A percentile compares a stretch with the other conserved stretches of the same genome.
These are phyloP conservation scores for Bipolaris oryzae DNA, from an alignment of 2,329 filamentous ascomycete species.

Conservation along the genomic window DNA sequence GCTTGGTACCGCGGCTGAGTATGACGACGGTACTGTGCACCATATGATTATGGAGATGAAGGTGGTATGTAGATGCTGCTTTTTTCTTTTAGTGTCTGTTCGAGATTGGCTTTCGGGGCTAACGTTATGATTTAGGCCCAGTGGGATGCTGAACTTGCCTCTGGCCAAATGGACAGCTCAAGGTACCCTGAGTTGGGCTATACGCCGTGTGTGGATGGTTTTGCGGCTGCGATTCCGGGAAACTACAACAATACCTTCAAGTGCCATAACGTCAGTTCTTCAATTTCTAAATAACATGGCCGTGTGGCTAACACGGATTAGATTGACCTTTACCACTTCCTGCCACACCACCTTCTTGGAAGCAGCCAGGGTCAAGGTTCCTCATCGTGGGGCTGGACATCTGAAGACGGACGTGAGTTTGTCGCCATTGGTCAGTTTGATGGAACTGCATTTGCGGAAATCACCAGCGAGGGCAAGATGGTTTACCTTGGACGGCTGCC, in stretches of 20 bases:
- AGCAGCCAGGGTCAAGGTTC: constrained; percentile 49
- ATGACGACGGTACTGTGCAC: constrained; percentile 44
- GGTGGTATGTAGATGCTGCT: constrained; percentile 17
- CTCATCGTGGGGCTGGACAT: constrained; percentile 60
- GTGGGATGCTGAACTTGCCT: constrained; percentile 34
- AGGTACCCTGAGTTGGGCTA: constrained; percentile 38
- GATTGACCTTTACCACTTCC: constrained; percentile 62
- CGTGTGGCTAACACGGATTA: constrained; percentile 17
- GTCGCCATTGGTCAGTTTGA: constrained; percentile 57
- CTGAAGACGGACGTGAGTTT: constrained; percentile 58
- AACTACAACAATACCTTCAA: constrained; percentile 44
- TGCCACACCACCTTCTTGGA: constrained; percentile 59
- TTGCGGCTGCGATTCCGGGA: constrained; percentile 43
- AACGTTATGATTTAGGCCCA: constrained; percentile 22
- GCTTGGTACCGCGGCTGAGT: constrained; percentile 37
- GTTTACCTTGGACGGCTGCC: constrained; percentile 59
- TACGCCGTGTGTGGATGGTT: constrained; percentile 40
- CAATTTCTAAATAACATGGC: background rate
- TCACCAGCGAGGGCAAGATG: constrained; percentile 56
- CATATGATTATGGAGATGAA: constrained; percentile 45
- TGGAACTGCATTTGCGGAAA: constrained; percentile 39
- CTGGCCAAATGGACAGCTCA: constrained; percentile 35
- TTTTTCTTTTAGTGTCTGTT: background rate
- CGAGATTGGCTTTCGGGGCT: background rate
- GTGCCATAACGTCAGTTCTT: constrained; percentile 42